These are phyloP conservation scores for Tricholomella constricta DNA, from an alignment of 768 basidiomycete species.

Conservation along the genomic window DNA sequence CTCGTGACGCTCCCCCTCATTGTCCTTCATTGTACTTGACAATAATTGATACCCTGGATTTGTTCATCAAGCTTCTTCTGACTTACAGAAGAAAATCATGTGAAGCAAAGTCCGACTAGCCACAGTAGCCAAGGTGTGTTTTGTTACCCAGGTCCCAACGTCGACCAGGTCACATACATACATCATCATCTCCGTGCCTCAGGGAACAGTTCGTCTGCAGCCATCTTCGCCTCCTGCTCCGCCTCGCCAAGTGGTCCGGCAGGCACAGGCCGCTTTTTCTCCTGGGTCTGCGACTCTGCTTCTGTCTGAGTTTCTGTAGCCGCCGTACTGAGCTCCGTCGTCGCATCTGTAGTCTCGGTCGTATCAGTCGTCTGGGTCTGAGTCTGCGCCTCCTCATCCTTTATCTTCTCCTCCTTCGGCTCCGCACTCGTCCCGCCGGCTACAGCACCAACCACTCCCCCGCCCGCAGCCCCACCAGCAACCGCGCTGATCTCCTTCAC, in stretches of 20 bases:
- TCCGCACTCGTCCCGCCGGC: slow-evolving; percentile 16
- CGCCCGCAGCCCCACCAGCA: slow-evolving; percentile 12
- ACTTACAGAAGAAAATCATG: too few relatives aligned
- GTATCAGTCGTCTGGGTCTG: background rate
- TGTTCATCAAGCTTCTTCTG: too few relatives aligned
- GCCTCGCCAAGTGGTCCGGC: slow-evolving; percentile 11
- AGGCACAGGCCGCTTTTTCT: slow-evolving; percentile 6
- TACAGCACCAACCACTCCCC: slow-evolving; percentile 12
- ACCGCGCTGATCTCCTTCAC: slow-evolving; percentile 10
- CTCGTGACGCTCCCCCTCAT: too few relatives aligned
- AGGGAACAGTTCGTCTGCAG: slow-evolving; percentile 15
- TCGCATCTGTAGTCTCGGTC: background rate
- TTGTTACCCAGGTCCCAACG: too few relatives aligned
- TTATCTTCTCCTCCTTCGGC: background rate
- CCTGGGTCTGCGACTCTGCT: background rate
- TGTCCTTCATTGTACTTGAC: too few relatives aligned
- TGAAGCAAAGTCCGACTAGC: too few relatives aligned
- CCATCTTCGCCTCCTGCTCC: slow-evolving; percentile 16
- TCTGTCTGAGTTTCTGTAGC: background rate
- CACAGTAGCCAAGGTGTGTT: too few relatives aligned
- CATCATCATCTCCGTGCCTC: slow-evolving; percentile 1
- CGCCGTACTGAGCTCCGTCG: background rate
- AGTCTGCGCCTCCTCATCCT: background rate
- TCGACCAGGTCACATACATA: too few relatives aligned
- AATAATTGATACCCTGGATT: too few relatives aligned